Evolutionary conservation across 345 rosid species (phyloP), one percentile per base, ranked within the genome.

Genomic region (Sisymbrium altissimum): DNA sequence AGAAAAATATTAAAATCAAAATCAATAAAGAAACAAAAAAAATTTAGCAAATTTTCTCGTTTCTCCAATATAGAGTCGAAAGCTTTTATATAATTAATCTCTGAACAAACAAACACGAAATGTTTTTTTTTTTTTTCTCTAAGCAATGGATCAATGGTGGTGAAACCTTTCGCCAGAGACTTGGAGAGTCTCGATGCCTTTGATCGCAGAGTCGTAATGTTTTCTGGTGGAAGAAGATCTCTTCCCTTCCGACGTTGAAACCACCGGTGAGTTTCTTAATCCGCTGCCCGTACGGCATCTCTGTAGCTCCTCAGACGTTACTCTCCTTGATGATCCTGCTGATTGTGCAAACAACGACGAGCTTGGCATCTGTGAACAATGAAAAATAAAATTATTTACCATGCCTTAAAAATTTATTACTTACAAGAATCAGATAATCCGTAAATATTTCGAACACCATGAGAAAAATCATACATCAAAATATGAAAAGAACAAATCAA

Each of bases 321-420:
- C 83, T 79, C 88, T 86, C 35, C 88, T 77, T 4, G 95, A 83
- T 12, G 95, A 83, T 70, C 93, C 96, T 65, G 87, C 83, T 27
- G 96, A 58, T 27, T 88, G 86, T 59, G 89, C 93, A 25, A 86
- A 59, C 72, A 87, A 70, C 62, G 81, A 58, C 56, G 88, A 84
- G 77, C 84, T 80, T 50, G 92, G 83, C 73, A 87, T 64, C 95
- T 69, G 43, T 17, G 23, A 15, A 27, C 3, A 23, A n/a, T 0
- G 4, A 29, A 25, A 12, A 3, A 14, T 0, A 11, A 49, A 11
- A 11, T 55, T 54, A 7, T 14, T 7, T 12, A 23, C 18, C 3
- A 2, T 39, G 1, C 2, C 11, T 38, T 2, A 25, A 21, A 52
- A 13, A 11, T 1, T 23, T 23, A 0, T 11, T 0, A 0, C 2